Percentiles rank a stretch among this genome's conserved stretches.
Conservation (phyloP, 805 yeast genomes). For the Allodekkera sacchari region DNA sequence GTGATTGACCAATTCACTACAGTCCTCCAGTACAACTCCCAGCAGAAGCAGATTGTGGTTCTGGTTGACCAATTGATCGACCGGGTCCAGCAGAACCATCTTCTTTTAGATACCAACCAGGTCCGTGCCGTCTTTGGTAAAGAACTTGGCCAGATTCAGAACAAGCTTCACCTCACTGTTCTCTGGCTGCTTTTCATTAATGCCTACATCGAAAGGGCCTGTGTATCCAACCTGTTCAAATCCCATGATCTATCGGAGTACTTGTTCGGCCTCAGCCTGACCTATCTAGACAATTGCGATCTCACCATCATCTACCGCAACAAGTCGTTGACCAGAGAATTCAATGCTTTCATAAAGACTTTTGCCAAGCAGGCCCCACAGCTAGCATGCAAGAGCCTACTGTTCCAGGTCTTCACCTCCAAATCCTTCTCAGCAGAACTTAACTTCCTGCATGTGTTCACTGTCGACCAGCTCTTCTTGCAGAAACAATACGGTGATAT, state of each 20-base stretch:
- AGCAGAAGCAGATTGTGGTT: too few species aligned
- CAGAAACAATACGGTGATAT: constrained; percentile 4
- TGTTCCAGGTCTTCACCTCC: not conserved
- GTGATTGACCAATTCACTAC: too few species aligned
- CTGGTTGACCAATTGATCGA: too few species aligned
- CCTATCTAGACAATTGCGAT: constrained; percentile 3
- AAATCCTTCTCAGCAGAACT: constrained; percentile 1
- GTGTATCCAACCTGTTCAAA: not conserved
- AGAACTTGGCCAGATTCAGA: too few species aligned
- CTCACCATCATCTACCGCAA: constrained; percentile 2
- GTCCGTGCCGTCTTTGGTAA: too few species aligned
- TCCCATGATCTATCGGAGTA: not conserved
- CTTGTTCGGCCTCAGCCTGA: not conserved
- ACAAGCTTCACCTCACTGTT: not conserved
- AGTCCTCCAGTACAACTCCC: too few species aligned
- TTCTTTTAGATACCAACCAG: not conserved
- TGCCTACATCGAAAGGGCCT: not conserved
- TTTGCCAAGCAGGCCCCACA: not conserved
- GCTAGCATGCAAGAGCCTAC: constrained; percentile 2
- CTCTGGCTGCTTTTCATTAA: constrained; percentile 1
- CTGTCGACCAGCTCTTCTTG: constrained; percentile 4
- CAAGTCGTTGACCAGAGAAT: constrained; percentile 1
- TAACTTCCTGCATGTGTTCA: constrained; percentile 6
- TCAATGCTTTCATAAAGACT: constrained; percentile 3
- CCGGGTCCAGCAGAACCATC: not conserved